Conservation (phyloP, 345 rosid species). For the Syzygium grande region DNA sequence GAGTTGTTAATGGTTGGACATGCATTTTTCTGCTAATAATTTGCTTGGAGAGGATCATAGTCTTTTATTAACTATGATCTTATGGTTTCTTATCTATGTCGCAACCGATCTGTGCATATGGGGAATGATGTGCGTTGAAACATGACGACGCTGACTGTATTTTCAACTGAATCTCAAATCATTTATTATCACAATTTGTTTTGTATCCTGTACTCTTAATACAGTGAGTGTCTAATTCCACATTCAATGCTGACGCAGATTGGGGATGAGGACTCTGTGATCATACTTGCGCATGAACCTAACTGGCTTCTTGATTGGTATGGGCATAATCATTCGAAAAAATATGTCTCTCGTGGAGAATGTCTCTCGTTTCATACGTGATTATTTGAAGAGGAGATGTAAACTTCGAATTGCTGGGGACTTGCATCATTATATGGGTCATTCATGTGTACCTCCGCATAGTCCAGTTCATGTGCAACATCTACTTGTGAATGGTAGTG, state of each 20-base stretch:
- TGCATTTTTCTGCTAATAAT: background rate
- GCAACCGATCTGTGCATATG: background rate
- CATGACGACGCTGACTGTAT: background rate
- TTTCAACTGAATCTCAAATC: background rate
- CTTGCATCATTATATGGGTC: constrained; percentile 98
- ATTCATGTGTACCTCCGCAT: constrained; percentile 42
- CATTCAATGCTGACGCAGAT: constrained; percentile 30
- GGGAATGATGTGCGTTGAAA: background rate
- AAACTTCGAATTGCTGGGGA: constrained; percentile 93
- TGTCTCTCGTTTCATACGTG: constrained; percentile 60
- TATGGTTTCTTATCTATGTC: too few relatives aligned
- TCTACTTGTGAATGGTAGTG: constrained; percentile 92
- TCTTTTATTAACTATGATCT: too few relatives aligned
- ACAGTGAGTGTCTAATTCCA: background rate
- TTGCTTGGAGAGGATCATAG: background rate
- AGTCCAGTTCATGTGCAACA: constrained; percentile 65
- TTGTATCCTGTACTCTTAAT: background rate
- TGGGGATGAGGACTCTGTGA: constrained; percentile 56
- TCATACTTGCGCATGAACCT: constrained; percentile 90
- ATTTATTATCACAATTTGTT: background rate
- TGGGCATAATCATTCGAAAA: too few relatives aligned
- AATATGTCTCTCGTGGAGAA: too few relatives aligned
- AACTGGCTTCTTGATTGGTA: constrained; percentile 99
- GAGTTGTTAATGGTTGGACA: background rate
- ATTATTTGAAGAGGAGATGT: constrained; percentile 76